phyloP scores from a whole-genome alignment of 148 eudicot species.

The Diospyros lotus region DNA sequence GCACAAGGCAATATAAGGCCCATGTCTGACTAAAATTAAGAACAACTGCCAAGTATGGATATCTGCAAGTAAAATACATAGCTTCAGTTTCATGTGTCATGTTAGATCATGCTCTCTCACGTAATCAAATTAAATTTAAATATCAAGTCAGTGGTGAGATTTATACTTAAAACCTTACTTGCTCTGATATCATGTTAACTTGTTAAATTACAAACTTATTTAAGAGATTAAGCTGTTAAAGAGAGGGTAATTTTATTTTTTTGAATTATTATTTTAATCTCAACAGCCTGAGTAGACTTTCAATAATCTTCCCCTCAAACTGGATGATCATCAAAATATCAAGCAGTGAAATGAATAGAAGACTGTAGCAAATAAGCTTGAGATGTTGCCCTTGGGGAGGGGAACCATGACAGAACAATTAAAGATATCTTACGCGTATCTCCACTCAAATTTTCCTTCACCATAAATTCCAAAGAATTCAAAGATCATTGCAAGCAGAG shows the following conservation, averaged over 20 bases:
- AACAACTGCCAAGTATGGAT: slow-evolving; percentile 95
- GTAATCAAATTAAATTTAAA: no score
- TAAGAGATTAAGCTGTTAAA: no score
- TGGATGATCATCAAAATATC: not conserved
- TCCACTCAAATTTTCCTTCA: slow-evolving; percentile 95
- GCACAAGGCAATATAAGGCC: slow-evolving; percentile 99
- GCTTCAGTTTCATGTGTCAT: not conserved
- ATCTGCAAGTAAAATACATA: slow-evolving; percentile 53
- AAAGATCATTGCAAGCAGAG: slow-evolving; percentile 69
- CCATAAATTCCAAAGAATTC: slow-evolving; percentile 81
- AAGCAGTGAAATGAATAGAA: not conserved
- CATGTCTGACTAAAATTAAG: slow-evolving; percentile 96
- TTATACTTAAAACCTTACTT: no score
- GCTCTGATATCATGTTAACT: no score
- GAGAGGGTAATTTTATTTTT: no score
- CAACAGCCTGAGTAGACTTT: no score
- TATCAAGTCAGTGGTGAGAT: no score
- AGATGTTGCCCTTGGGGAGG: not conserved
- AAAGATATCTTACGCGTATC: slow-evolving; percentile 73
- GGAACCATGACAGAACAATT: slow-evolving; percentile 12
- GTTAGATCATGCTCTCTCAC: no score
- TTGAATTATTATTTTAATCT: no score
- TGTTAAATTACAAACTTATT: no score
- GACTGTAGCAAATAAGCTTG: not conserved
- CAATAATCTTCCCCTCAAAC: slow-evolving; percentile 2